phyloP scores from a whole-genome alignment of 768 basidiomycete species.

The Omphalotus guepiniiformis region DNA sequence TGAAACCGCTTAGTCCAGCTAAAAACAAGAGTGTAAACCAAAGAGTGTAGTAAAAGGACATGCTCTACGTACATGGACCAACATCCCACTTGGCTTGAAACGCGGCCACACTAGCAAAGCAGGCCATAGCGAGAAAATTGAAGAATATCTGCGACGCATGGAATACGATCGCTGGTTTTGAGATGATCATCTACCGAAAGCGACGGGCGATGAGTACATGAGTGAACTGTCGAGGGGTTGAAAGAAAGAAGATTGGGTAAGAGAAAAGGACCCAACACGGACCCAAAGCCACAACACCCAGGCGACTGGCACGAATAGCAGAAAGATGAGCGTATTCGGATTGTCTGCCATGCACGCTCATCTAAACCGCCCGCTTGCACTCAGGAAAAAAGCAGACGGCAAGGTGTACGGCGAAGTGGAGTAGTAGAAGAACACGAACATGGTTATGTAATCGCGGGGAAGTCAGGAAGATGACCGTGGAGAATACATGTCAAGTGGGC shows the following conservation, averaged over 20 bases:
- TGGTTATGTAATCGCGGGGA: conserved; percentile 42
- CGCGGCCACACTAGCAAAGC: conserved; percentile 82
- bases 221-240: conserved; percentile 11
- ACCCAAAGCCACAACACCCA: conserved; percentile 74
- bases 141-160: conserved; percentile 83
- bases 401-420: conserved; percentile 16
- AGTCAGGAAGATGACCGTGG: conserved; percentile 1
- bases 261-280: conserved; percentile 19
- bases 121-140: conserved; percentile 89
- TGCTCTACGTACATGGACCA: conserved; percentile 72
- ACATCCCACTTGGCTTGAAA: conserved; percentile 86
- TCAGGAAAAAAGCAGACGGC: background rate
- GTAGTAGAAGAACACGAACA: conserved; percentile 37
- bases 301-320: conserved; percentile 61
- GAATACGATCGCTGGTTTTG: conserved; percentile 76
- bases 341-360: conserved; percentile 30
- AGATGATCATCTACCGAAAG: conserved; percentile 71
- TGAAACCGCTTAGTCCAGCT: conserved; percentile 88
- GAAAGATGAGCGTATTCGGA: conserved; percentile 51
- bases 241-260: too few relatives aligned
- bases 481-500: background rate
- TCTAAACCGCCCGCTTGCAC: background rate
- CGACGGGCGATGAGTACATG: conserved; percentile 13
- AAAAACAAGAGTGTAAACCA: conserved; percentile 14
- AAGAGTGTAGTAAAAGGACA: conserved; percentile 3